Percentiles rank a stretch among this genome's conserved stretches.
Conservation (phyloP, 148 eudicot genomes). For the Rhododendron williamsianum region DNA sequence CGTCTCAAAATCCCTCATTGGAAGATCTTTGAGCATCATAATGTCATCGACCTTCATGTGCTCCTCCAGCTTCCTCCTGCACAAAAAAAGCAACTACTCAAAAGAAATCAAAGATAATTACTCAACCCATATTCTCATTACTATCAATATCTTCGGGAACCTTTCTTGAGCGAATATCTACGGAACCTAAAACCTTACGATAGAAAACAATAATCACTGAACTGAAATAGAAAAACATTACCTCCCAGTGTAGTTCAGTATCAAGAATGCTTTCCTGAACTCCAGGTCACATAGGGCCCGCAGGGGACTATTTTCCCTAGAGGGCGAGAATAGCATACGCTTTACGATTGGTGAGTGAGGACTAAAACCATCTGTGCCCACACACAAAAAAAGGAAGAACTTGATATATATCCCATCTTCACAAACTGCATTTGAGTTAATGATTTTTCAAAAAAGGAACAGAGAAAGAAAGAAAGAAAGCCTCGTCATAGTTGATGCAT, state of each 20-base stretch:
- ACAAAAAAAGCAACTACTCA: background rate
- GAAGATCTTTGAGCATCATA: constrained; percentile 13
- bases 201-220: too few species aligned
- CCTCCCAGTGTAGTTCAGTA: constrained; percentile 7
- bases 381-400: background rate
- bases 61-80: too few species aligned
- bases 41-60: too few species aligned
- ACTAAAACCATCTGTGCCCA: background rate
- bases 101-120: background rate
- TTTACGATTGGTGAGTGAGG: background rate
- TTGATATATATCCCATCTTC: background rate
- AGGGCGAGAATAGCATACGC: background rate
- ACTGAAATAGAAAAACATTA: background rate
- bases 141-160: too few species aligned
- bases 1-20: constrained; percentile 45
- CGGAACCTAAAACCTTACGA: too few species aligned
- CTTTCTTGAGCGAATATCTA: too few species aligned
- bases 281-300: background rate
- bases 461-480: background rate
- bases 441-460: background rate
- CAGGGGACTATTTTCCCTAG: background rate
- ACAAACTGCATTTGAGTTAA: background rate
- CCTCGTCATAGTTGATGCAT: background rate
- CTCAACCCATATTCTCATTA: too few species aligned
- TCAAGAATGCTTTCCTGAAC: constrained; percentile 10